phyloP scores from a whole-genome alignment of 2,329 filamentous ascomycete species.

The Talaromyces sp. region DNA sequence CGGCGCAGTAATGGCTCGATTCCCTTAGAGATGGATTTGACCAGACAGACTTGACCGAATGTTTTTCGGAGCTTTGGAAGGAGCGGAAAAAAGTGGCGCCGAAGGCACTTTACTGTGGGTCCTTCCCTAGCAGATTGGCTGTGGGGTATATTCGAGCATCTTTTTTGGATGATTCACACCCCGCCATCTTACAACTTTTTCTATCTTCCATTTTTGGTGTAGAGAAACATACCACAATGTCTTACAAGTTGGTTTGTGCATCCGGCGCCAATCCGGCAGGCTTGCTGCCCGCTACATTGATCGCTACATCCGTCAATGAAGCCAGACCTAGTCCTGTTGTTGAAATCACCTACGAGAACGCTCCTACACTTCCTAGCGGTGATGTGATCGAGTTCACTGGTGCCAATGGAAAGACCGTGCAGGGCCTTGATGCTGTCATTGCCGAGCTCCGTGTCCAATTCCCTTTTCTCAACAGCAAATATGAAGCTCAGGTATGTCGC shows the following conservation, averaged over 20 bases:
- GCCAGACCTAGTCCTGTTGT: slow-evolving; percentile 35
- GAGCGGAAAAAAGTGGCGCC: slow-evolving; percentile 14
- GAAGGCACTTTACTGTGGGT: slow-evolving; percentile 5
- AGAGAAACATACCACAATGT: slow-evolving; percentile 26
- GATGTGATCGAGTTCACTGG: slow-evolving; percentile 35
- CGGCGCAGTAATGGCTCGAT: background rate
- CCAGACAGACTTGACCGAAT: slow-evolving; percentile 10
- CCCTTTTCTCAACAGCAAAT: slow-evolving; percentile 37
- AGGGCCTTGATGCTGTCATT: slow-evolving; percentile 31
- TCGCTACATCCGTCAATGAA: slow-evolving; percentile 41
- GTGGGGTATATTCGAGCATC: slow-evolving; percentile 15
- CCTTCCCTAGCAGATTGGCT: slow-evolving; percentile 1
- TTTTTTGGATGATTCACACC: slow-evolving; percentile 12
- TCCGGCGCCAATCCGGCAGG: slow-evolving; percentile 41
- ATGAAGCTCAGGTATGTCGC: slow-evolving; percentile 37
- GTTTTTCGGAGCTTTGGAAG: slow-evolving; percentile 18
- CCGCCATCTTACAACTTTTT: slow-evolving; percentile 11
- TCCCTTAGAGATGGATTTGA: background rate
- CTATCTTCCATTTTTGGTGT: background rate
- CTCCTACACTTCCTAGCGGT: slow-evolving; percentile 31
- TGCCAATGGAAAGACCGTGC: slow-evolving; percentile 29
- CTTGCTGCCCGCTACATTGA: slow-evolving; percentile 40
- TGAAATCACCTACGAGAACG: slow-evolving; percentile 39
- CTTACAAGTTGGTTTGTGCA: slow-evolving; percentile 37
- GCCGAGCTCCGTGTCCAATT: slow-evolving; percentile 34